Conservation (phyloP, 768 basidiomycete species). For the Tricholoma terreum region DNA sequence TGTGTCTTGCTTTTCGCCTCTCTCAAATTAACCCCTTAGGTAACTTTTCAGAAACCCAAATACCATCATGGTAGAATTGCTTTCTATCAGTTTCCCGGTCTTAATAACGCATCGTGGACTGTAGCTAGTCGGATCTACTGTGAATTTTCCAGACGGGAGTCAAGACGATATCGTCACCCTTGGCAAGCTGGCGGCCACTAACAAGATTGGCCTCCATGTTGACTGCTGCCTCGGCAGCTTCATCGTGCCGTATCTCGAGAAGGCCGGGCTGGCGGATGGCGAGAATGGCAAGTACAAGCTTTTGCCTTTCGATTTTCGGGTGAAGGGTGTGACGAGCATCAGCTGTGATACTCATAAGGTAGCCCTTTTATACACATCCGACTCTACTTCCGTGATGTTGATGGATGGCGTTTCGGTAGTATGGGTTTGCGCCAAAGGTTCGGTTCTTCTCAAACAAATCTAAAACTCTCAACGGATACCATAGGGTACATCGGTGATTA, state of each 20-base stretch:
- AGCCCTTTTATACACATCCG: conserved; percentile 6
- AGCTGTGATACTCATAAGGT: conserved; percentile 97
- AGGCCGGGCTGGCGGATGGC: conserved; percentile 65
- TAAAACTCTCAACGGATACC: conserved; percentile 1
- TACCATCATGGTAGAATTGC: conserved; percentile 72
- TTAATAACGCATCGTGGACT: background rate
- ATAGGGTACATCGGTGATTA: conserved; percentile 89
- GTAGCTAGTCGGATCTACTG: conserved; percentile 80
- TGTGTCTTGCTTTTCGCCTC: conserved; percentile 34
- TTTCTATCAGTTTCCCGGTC: background rate
- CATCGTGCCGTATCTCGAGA: conserved; percentile 88
- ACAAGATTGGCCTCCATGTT: conserved; percentile 87
- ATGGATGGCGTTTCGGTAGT: conserved; percentile 40
- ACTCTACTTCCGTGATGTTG: background rate
- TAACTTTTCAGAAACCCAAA: conserved; percentile 63
- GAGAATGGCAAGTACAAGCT: conserved; percentile 53
- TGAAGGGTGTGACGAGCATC: conserved; percentile 89
- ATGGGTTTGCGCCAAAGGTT: conserved; percentile 93
- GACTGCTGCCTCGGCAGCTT: conserved; percentile 95
- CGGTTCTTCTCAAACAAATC: conserved; percentile 8
- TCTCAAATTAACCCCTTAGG: conserved; percentile 7
- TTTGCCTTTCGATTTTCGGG: conserved; percentile 83
- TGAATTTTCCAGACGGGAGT: conserved; percentile 84
- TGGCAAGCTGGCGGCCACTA: conserved; percentile 63
- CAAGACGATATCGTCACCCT: conserved; percentile 85